These are phyloP conservation scores for Carex parvula DNA, from an alignment of 176 grass and related monocot genomes.

Conservation along the genomic window DNA sequence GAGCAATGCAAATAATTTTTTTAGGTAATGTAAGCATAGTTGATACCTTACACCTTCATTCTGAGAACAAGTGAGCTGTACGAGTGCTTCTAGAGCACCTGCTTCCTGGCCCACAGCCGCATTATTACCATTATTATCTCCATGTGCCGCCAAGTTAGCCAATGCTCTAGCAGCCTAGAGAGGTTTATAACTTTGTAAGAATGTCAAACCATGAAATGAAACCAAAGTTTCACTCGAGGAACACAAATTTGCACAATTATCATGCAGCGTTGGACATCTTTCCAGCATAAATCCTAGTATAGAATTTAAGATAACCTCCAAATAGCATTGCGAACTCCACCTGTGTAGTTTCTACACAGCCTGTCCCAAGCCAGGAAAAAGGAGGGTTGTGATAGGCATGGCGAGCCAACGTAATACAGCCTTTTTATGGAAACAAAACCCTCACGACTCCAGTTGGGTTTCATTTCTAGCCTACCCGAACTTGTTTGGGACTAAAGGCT, in stretches of 20 bases:
- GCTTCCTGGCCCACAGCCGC: conserved; percentile 93
- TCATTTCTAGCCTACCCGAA: too few species aligned
- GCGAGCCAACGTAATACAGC: too few species aligned
- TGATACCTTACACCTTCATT: conserved; percentile 97
- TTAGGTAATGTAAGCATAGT: conserved; percentile 23
- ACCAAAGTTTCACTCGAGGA: not conserved
- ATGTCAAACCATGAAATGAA: conserved; percentile 3
- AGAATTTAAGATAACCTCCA: conserved; percentile 6
- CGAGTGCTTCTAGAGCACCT: conserved; percentile 91
- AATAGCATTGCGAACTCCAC: not conserved
- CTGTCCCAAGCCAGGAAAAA: too few species aligned
- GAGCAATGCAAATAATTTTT: conserved; percentile 26
- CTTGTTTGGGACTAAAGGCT: too few species aligned
- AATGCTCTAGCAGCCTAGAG: conserved; percentile 89
- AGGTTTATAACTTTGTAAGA: conserved; percentile 22
- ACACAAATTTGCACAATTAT: conserved; percentile 4
- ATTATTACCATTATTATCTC: conserved; percentile 96
- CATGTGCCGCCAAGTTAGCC: conserved; percentile 99
- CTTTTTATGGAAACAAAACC: too few species aligned
- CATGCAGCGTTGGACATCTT: not conserved
- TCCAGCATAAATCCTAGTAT: not conserved
- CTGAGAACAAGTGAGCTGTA: conserved; percentile 89
- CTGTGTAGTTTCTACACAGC: too few species aligned
- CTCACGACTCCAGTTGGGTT: too few species aligned
- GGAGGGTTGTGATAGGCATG: too few species aligned